A percentile compares a stretch with the other conserved stretches of the same genome.
Conservation (phyloP, 1,284 basidiomycete species). For the Austroboletus niveus region DNA sequence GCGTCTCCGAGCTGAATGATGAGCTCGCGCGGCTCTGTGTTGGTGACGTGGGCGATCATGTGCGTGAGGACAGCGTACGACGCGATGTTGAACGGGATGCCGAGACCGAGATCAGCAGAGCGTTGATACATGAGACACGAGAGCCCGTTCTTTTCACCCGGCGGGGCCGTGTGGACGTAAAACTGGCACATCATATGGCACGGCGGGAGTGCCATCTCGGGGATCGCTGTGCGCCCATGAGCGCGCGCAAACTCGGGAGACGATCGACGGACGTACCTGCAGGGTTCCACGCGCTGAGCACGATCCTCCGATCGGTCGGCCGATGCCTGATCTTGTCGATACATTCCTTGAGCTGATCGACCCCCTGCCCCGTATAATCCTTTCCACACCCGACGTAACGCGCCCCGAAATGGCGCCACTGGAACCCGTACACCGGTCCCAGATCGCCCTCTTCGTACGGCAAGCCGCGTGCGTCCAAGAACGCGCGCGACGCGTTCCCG, state of each 20-base stretch:
- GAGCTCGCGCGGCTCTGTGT: constrained; percentile 84
- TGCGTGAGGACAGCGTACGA: constrained; percentile 96
- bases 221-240: constrained; percentile 61
- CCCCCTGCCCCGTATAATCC: constrained; percentile 86
- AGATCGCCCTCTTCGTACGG: constrained; percentile 89
- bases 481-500: constrained; percentile 89
- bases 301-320: constrained; percentile 94
- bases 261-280: constrained; percentile 58
- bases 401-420: constrained; percentile 98
- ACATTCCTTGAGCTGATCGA: constrained; percentile 90
- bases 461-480: constrained; percentile 80
- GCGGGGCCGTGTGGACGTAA: constrained; percentile 80
- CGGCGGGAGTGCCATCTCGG: constrained; percentile 93
- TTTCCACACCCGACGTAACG: constrained; percentile 80
- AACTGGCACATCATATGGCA: constrained; percentile 99
- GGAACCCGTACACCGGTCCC: constrained; percentile 97
- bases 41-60: constrained; percentile 92
- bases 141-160: constrained; percentile 65
- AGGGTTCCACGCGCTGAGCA: constrained; percentile 97
- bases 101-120: constrained; percentile 94
- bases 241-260: background rate
- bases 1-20: constrained; percentile 95
- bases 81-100: constrained; percentile 98
- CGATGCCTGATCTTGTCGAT: constrained; percentile 91
- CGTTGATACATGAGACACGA: constrained; percentile 98